Evolutionary conservation across 1,284 basidiomycete species (phyloP).

Genomic region (Nidula niveotomentosa): DNA sequence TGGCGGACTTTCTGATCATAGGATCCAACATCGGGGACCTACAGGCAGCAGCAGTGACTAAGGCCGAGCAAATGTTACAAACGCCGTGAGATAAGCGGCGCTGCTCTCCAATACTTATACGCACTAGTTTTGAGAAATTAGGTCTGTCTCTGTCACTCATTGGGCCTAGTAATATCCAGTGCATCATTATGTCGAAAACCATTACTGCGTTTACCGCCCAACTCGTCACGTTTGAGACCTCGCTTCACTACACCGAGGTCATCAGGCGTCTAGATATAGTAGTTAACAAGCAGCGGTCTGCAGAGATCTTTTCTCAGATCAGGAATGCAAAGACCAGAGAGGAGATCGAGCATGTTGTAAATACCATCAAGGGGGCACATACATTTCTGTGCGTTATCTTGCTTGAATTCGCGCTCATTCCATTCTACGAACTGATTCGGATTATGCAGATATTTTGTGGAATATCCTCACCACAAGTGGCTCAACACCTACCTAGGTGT

Average conservation of each 20-base stretch:
- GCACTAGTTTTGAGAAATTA: too few species aligned
- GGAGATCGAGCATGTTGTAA: constrained; percentile 34
- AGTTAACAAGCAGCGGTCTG: constrained; percentile 37
- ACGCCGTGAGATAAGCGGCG: too few species aligned
- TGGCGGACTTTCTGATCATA: too few species aligned
- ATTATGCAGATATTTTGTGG: constrained; percentile 40
- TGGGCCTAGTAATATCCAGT: too few species aligned
- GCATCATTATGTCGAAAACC: constrained; percentile 16
- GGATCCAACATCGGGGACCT: too few species aligned
- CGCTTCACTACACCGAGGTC: constrained; percentile 38
- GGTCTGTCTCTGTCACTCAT: too few species aligned
- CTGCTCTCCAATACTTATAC: too few species aligned
- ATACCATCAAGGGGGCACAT: constrained; percentile 26
- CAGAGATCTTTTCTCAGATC: constrained; percentile 26
- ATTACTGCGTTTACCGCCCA: constrained; percentile 35
- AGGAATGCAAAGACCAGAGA: constrained; percentile 27
- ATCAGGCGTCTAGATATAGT: constrained; percentile 41
- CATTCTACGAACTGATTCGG: neutral
- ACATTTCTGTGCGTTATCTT: constrained; percentile 43
- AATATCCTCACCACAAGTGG: constrained; percentile 39
- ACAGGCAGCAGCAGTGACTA: too few species aligned
- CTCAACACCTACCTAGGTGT: constrained; percentile 29
- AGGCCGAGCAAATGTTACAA: too few species aligned
- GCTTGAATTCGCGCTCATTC: neutral
- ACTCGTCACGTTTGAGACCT: constrained; percentile 43